Base-by-base conservation (phyloP, 1,284 basidiomycete genomes). In the Coniferiporia sulphurascens region DNA sequence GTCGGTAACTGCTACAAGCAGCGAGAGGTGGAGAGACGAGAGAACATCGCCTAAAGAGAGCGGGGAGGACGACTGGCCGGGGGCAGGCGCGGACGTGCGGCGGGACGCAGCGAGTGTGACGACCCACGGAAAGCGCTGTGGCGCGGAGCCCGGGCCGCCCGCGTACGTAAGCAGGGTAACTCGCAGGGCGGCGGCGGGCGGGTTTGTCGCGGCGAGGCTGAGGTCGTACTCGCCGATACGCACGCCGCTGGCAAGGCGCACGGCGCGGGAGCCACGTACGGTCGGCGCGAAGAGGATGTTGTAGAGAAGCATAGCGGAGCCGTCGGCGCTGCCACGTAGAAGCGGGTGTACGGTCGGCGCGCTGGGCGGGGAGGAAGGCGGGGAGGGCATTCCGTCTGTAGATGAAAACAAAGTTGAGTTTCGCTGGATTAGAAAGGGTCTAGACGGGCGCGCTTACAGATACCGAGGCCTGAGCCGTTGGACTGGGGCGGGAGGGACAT, bases 41-140 rank as follows among this genome's bases (percentile, higher is more conserved):
- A 61, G 51, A 3, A 35, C 60, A 12, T 61, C 60, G 41, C 45
- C 49, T 17, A 61, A 27, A 4, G 60, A 27, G 22, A 61, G 19
- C 13, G 55, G 41, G n/a, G 17, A 12, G 17, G 54, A 27, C 4
- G 50, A 4, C 19, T 55, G 53, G 2, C 53, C 54, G 2, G 48
- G 17, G 8, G 44, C 41, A 13, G 60, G 55, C 19, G 55, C 60
- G 9, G 54, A 56, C 12, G 55, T n/a, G 34, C 59, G 59, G 17
- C 59, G 59, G n/a, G 59, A 41, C 21, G 48, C 38, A 2, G 49
- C 50, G 27, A 56, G 54, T 12, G 54, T 52, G 27, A 56, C 43
- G 27, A 22, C 17, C 59, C 59, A 60, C 13, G 34, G 48, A 43
- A 56, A 55, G 9, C 35, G 38, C 5, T 17, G 36, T n/a, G 58